phyloP scores from a whole-genome alignment of 257 asterid genomes.

The Forsythia suspensa region DNA sequence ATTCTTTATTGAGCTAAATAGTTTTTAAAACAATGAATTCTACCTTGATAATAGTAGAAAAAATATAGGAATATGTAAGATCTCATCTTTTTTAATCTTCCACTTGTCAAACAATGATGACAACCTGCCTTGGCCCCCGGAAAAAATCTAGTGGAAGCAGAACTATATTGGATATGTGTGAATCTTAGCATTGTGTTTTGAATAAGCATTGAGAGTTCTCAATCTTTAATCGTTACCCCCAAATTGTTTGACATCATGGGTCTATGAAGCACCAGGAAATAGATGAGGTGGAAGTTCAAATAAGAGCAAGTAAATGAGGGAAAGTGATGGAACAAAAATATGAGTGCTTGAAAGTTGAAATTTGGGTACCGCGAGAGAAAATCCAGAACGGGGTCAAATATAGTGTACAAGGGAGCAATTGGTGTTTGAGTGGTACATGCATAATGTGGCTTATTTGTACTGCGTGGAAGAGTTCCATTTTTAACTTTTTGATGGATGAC shows the following conservation, averaged over 20 bases:
- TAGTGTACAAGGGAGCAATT: not conserved
- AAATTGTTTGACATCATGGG: not conserved
- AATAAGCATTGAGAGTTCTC: not conserved
- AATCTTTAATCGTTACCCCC: not conserved
- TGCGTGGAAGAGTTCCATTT: not conserved
- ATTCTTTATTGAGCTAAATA: not conserved
- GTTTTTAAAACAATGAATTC: not conserved
- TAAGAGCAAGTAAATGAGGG: not conserved
- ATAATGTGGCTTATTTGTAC: conserved; percentile 12
- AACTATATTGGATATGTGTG: not conserved
- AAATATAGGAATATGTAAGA: not conserved
- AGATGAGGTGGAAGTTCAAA: not conserved
- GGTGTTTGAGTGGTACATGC: not conserved
- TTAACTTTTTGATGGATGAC: conserved; percentile 3
- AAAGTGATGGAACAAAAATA: not conserved
- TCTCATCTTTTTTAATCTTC: conserved; percentile 2
- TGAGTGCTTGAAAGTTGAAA: not conserved
- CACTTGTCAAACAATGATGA: not conserved
- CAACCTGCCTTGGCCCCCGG: not conserved
- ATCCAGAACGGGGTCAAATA: not conserved
- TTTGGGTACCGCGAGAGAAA: not conserved
- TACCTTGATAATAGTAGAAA: not conserved
- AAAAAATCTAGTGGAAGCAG: not conserved
- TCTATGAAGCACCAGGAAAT: not conserved
- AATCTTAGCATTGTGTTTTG: not conserved